Base-by-base conservation (phyloP, 768 basidiomycete species). In the Leccinum sublutescens region DNA sequence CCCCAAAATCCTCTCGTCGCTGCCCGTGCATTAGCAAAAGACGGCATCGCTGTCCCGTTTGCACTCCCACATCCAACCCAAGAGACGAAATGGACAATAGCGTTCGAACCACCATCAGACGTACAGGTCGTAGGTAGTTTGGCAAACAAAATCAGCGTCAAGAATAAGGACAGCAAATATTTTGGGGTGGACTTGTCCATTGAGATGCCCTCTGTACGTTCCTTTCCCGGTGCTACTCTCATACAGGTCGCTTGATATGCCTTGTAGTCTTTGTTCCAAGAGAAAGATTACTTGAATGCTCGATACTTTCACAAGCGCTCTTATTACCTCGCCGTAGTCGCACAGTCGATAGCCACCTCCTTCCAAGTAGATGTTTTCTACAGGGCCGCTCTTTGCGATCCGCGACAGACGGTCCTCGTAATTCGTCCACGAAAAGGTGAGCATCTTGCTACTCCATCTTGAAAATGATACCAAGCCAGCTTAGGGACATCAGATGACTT, bases 281-380 rank as follows among this genome's bases (percentile, higher is more conserved):
- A 95, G 68, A 99, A 98, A 70, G 97, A 98, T 69, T 92, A 93
- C 63, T 78, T 94, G 58, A 88, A 95, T 68, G 83, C 86, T 7
- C 85, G 97, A 11, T 94, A 89, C 71, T 95, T 96, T 70, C 89
- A 95, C 70, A 98, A 98, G 70, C 81, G 92, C 38, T 87, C 93
- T 0, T 94, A 89, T 70, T 99, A 93, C 74, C 82, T 98, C 19
- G 89, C 94, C 7, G 83, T 82, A 4, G 76, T 98, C 49, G 90
- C 91, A 2, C 78, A 82, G 8, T 82, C 84, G 1, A 70, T 94
- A 40, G 75, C 75, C 47, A 73, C 73, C 8, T 71, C 86, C 15
- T 77, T 71, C 17, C 60, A 79, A 14, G 82, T 90, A 3, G 84
- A 90, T n/a, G 73, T 82, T 17, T 74, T 73, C 29, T 94, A 86